phyloP scores from a whole-genome alignment of 192 early-diverging fungal genomes.

The Gryganskiella cystojenkinii region DNA sequence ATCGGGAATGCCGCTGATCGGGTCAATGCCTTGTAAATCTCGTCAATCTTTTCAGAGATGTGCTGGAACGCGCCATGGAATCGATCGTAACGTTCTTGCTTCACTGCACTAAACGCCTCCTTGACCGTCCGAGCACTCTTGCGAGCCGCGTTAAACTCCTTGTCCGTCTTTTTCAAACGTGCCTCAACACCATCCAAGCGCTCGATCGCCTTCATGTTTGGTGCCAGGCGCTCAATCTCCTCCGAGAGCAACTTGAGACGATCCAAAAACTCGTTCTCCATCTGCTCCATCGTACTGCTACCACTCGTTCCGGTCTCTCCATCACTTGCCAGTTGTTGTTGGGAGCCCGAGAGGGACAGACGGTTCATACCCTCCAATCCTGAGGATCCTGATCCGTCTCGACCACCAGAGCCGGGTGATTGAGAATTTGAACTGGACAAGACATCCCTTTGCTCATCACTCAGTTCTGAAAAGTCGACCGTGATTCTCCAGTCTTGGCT shows the following conservation, averaged over 20 bases:
- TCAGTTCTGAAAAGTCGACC: conserved; percentile 70
- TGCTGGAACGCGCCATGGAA: conserved; percentile 92
- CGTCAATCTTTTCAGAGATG: conserved; percentile 92
- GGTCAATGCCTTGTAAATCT: conserved; percentile 96
- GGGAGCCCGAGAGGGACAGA: conserved; percentile 15
- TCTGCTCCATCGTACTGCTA: conserved; percentile 55
- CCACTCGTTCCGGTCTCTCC: conserved; percentile 32
- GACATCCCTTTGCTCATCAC: conserved; percentile 55
- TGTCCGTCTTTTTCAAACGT: conserved; percentile 81
- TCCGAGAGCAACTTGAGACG: conserved; percentile 62
- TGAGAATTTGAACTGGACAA: conserved; percentile 21
- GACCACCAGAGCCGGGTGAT: neutral
- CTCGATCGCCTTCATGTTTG: conserved; percentile 92
- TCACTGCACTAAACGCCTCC: conserved; percentile 82
- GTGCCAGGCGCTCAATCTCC: conserved; percentile 89
- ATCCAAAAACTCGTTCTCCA: conserved; percentile 77
- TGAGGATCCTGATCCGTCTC: conserved; percentile 1
- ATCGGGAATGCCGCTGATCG: conserved; percentile 85
- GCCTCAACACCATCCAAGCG: conserved; percentile 85
- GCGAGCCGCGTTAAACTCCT: conserved; percentile 86
- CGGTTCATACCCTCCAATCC: conserved; percentile 33
- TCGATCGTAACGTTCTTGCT: conserved; percentile 77
- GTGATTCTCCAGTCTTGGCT: conserved; percentile 64
- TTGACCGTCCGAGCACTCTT: conserved; percentile 85
- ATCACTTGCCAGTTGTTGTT: neutral